Evolutionary conservation across 73 alveolate genomes (phyloP).

Genomic region (Paramecium octaurelia): DNA sequence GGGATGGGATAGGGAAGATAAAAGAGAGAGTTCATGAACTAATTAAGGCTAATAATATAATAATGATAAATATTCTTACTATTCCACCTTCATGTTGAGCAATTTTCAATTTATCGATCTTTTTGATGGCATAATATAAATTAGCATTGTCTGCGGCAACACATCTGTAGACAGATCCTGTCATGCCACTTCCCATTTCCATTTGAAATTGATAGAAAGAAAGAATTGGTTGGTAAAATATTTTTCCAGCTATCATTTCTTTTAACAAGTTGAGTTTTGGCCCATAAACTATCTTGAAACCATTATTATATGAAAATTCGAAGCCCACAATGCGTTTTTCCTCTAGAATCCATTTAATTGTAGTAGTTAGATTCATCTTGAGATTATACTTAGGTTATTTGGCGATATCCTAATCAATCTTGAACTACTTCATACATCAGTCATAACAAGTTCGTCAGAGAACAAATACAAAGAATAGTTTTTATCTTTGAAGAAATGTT

Average conservation of each 20-base stretch:
- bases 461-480: slow-evolving; percentile 6
- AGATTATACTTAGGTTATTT: slow-evolving; percentile 9
- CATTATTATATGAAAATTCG: neutral
- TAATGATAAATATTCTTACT: neutral
- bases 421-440: neutral
- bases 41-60: neutral
- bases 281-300: neutral
- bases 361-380: slow-evolving; percentile 28
- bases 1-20: neutral
- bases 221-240: slow-evolving; percentile 15
- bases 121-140: neutral
- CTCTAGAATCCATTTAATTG: neutral
- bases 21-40: slow-evolving; percentile 4
- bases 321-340: slow-evolving; percentile 9
- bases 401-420: neutral
- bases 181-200: slow-evolving; percentile 39
- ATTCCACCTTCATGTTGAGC: slow-evolving; percentile 45
- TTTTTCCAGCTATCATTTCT: slow-evolving; percentile 44
- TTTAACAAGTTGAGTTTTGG: neutral
- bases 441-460: slow-evolving; percentile 20
- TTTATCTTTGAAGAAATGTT: slow-evolving; percentile 43
- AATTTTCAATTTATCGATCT: neutral
- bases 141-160: neutral
- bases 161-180: slow-evolving; percentile 28
- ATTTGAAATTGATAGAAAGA: neutral